Percentiles rank a stretch among this genome's conserved stretches.
Conservation (phyloP, 1,284 basidiomycete genomes). For the Leccinum angustisporum region DNA sequence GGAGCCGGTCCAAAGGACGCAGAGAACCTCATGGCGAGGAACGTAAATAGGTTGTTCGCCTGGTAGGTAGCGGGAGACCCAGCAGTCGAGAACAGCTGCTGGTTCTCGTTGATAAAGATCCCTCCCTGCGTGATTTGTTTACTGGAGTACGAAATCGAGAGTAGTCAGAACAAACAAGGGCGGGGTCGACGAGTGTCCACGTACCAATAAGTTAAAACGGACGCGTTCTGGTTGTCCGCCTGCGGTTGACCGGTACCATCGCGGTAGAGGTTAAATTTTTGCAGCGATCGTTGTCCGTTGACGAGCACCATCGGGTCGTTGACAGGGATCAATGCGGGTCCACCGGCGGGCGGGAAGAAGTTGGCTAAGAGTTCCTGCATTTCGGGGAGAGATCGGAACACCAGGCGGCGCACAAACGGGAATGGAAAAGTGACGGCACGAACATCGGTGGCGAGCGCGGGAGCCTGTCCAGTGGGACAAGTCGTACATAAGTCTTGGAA, state of each 20-base stretch:
- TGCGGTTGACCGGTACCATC: slow-evolving; percentile 27
- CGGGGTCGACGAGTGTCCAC: neutral
- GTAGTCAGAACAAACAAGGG: neutral
- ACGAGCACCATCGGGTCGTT: slow-evolving; percentile 31
- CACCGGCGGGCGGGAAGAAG: slow-evolving; percentile 29
- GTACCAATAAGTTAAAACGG: slow-evolving; percentile 24
- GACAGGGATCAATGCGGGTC: slow-evolving; percentile 25
- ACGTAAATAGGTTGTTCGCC: slow-evolving; percentile 28
- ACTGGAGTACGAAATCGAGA: slow-evolving; percentile 5
- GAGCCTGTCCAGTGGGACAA: slow-evolving; percentile 18
- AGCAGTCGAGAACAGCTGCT: slow-evolving; percentile 17
- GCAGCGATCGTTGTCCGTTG: slow-evolving; percentile 25
- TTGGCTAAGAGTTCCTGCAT: slow-evolving; percentile 24
- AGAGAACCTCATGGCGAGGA: slow-evolving; percentile 31
- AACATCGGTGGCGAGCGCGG: slow-evolving; percentile 29
- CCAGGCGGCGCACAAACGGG: neutral
- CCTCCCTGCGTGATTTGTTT: slow-evolving; percentile 25
- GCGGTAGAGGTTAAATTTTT: slow-evolving; percentile 30
- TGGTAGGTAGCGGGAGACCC: slow-evolving; percentile 20
- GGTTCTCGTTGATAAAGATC: slow-evolving; percentile 26
- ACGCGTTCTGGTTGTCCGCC: slow-evolving; percentile 25
- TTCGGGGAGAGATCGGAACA: neutral
- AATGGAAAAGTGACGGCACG: neutral
- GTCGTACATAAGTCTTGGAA: slow-evolving; percentile 28
- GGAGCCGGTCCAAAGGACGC: slow-evolving; percentile 23